phyloP scores from a whole-genome alignment of 2,329 filamentous ascomycete genomes.

The Didymella pinodella region DNA sequence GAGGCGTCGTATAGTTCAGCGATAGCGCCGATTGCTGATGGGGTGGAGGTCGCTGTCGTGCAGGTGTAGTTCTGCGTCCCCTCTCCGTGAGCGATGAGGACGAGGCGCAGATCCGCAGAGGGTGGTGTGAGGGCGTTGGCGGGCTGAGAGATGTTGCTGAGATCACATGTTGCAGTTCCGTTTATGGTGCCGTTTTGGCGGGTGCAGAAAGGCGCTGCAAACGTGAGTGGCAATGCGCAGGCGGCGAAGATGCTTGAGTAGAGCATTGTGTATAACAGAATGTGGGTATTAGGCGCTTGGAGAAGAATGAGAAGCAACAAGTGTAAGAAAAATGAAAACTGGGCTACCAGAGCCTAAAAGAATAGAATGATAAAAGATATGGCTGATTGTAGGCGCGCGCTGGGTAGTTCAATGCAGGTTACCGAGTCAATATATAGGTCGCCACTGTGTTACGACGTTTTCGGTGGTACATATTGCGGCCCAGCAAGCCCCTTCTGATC shows the following conservation, averaged over 20 bases:
- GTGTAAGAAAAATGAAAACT: conserved; percentile 22
- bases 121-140: conserved; percentile 37
- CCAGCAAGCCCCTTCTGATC: conserved; percentile 11
- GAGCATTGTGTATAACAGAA: conserved; percentile 33
- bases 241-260: conserved; percentile 30
- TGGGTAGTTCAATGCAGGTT: conserved; percentile 20
- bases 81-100: conserved; percentile 56
- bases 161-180: conserved; percentile 33
- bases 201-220: conserved; percentile 32
- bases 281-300: conserved; percentile 2
- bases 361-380: conserved; percentile 31
- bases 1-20: conserved; percentile 44
- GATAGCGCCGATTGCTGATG: conserved; percentile 54
- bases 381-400: conserved; percentile 16
- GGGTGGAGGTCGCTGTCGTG: conserved; percentile 37
- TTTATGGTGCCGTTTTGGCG: conserved; percentile 29
- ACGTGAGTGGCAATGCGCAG: conserved; percentile 32
- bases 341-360: conserved; percentile 46
- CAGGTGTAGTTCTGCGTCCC: conserved; percentile 63
- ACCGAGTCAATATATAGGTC: conserved; percentile 29
- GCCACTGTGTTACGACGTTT: conserved; percentile 9
- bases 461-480: conserved; percentile 12
- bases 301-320: conserved; percentile 7
- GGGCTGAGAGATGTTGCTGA: conserved; percentile 36
- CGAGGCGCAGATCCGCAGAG: conserved; percentile 44